These are phyloP conservation scores for Yamadazyma songkhlaensis DNA, from an alignment of 1,139 yeast species.

Conservation along the genomic window DNA sequence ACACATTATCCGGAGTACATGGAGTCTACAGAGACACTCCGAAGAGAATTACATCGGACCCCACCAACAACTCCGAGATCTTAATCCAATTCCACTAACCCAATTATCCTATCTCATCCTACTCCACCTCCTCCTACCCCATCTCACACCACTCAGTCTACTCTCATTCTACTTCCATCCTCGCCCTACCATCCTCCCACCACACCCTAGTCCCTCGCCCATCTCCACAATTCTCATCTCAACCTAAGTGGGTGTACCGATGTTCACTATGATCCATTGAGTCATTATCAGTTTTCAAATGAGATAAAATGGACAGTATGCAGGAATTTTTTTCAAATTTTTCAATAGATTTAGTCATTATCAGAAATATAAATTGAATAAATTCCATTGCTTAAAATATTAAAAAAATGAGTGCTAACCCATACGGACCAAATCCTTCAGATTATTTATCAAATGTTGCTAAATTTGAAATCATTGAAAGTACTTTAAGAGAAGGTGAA, in stretches of 20 bases:
- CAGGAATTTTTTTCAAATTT: slow-evolving; percentile 4
- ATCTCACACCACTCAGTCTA: too few relatives aligned
- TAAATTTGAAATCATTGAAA: slow-evolving; percentile 88
- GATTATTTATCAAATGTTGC: slow-evolving; percentile 89
- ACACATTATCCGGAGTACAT: too few relatives aligned
- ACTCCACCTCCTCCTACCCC: too few relatives aligned
- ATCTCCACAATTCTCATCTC: too few relatives aligned
- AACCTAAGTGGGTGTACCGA: slow-evolving; percentile 3
- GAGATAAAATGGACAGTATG: background rate
- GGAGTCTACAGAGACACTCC: too few relatives aligned
- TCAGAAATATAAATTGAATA: background rate
- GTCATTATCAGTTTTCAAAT: slow-evolving; percentile 1
- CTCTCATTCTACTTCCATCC: too few relatives aligned
- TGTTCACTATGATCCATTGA: slow-evolving; percentile 2
- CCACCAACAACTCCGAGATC: too few relatives aligned
- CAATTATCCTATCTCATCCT: too few relatives aligned
- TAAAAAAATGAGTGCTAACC: slow-evolving; percentile 41
- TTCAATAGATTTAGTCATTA: slow-evolving; percentile 3
- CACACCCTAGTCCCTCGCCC: too few relatives aligned
- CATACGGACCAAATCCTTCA: slow-evolving; percentile 94
- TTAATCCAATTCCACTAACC: too few relatives aligned
- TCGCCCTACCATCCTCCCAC: too few relatives aligned
- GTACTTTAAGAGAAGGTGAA: slow-evolving; percentile 97
- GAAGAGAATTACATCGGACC: too few relatives aligned
- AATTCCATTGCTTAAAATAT: background rate